phyloP scores from a whole-genome alignment of 2,329 filamentous ascomycete species.

The Hansfordia pulvinata region DNA sequence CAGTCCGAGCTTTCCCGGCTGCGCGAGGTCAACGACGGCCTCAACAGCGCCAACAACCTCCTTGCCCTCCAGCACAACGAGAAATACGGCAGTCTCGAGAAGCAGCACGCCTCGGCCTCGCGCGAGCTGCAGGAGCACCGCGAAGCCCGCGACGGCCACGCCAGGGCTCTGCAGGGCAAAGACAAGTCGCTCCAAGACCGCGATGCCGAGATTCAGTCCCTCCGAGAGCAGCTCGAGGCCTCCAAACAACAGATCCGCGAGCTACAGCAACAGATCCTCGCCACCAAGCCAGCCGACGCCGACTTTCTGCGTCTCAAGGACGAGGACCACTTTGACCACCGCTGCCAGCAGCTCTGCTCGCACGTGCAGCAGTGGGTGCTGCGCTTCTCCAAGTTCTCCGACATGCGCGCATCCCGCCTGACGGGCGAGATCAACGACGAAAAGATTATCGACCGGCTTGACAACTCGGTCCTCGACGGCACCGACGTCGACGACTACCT shows the following conservation, averaged over 20 bases:
- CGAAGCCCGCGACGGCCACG: conserved; percentile 46
- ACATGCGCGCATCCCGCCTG: conserved; percentile 74
- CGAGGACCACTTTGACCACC: conserved; percentile 89
- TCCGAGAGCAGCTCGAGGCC: conserved; percentile 65
- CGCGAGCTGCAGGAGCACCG: conserved; percentile 59
- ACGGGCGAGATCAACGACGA: conserved; percentile 80
- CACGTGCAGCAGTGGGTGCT: conserved; percentile 97
- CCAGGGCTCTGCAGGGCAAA: conserved; percentile 60
- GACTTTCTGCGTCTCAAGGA: conserved; percentile 70
- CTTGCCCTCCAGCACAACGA: conserved; percentile 64
- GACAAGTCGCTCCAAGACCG: no score
- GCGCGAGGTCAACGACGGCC: conserved; percentile 67
- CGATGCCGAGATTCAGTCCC: conserved; percentile 68
- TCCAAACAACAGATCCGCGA: conserved; percentile 50
- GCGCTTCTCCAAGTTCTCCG: conserved; percentile 95
- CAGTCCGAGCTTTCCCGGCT: conserved; percentile 72
- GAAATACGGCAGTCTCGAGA: conserved; percentile 53
- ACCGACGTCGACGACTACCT: conserved; percentile 85
- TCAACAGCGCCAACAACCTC: conserved; percentile 64
- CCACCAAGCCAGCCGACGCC: conserved; percentile 44
- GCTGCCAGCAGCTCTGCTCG: conserved; percentile 88
- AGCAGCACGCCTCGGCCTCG: conserved; percentile 49
- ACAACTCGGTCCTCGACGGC: conserved; percentile 88
- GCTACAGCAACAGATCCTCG: conserved; percentile 44
- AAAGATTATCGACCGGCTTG: conserved; percentile 84